Evolutionary conservation across 2,329 filamentous ascomycete species (phyloP).

Genomic region (Rachicladosporium sp.): DNA sequence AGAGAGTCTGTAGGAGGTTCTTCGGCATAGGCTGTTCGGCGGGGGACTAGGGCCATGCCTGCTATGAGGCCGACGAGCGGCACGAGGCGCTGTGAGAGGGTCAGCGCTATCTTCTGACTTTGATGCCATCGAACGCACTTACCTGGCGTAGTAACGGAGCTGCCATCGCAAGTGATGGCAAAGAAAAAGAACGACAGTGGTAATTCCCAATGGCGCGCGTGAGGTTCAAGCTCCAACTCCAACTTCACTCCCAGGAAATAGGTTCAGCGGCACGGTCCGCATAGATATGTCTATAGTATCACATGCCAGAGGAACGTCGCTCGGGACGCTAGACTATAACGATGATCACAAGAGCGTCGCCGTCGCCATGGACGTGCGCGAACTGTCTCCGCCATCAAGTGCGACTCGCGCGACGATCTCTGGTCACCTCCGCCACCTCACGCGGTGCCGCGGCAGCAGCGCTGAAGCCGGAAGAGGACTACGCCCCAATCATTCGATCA

Average conservation of each 20-base stretch:
- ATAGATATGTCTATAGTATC: no score
- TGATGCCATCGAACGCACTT: no score
- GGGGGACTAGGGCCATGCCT: constrained; percentile 36
- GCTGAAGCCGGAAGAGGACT: neutral
- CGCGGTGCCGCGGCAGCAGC: constrained; percentile 1
- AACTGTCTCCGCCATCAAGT: constrained; percentile 4
- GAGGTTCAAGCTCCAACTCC: no score
- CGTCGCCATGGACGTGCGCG: constrained; percentile 5
- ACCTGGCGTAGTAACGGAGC: no score
- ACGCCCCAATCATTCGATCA: constrained; percentile 23
- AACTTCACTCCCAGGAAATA: no score
- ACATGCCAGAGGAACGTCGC: no score
- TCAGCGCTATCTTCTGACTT: no score
- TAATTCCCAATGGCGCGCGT: no score
- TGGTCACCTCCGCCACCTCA: neutral
- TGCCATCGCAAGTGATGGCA: no score
- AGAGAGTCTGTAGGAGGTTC: constrained; percentile 22
- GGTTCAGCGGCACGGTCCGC: no score
- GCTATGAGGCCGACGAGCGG: constrained; percentile 35
- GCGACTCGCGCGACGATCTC: neutral
- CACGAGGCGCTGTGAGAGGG: constrained; percentile 34
- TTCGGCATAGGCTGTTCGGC: constrained; percentile 37
- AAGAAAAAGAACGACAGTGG: no score
- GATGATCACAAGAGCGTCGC: constrained; percentile 4
- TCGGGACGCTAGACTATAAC: no score